Conservation (phyloP, 192 early-diverging fungal species). For the Piromyces finnis region DNA sequence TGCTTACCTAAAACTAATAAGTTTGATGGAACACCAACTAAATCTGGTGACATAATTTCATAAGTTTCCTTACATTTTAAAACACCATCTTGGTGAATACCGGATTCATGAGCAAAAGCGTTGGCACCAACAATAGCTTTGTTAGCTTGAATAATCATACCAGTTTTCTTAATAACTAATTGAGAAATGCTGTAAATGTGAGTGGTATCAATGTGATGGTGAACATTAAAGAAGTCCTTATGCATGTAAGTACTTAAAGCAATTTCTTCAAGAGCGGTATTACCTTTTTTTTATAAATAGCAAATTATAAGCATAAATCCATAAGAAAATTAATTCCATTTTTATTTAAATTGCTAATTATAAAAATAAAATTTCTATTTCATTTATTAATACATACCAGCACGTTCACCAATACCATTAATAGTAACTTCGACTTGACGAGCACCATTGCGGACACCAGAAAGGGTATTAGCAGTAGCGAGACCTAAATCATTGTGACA, state of each 20-base stretch:
- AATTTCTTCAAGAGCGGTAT: conserved; percentile 89
- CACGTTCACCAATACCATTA: conserved; percentile 96
- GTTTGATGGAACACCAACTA: conserved; percentile 70
- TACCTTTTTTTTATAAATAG: too few relatives aligned
- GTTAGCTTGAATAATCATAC: conserved; percentile 93
- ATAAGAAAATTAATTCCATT: too few relatives aligned
- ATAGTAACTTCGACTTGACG: conserved; percentile 93
- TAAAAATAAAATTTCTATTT: too few relatives aligned
- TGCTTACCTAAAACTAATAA: conserved; percentile 88
- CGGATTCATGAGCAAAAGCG: conserved; percentile 92
- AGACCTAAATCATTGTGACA: conserved; percentile 96
- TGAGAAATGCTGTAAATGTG: conserved; percentile 76
- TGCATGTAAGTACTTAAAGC: conserved; percentile 93
- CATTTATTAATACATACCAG: conserved; percentile 15
- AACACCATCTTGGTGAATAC: conserved; percentile 96
- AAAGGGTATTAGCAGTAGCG: conserved; percentile 87
- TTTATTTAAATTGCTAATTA: too few relatives aligned
- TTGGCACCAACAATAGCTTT: conserved; percentile 97
- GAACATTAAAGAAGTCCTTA: conserved; percentile 69
- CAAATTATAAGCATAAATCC: too few relatives aligned
- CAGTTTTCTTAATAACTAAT: conserved; percentile 71
- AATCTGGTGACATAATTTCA: conserved; percentile 88
- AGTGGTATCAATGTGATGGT: conserved; percentile 75
- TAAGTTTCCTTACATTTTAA: conserved; percentile 91
- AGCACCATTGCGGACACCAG: conserved; percentile 77